Base-by-base conservation (phyloP, 2,329 filamentous ascomycete species). In the Phialemonium atrogriseum region DNA sequence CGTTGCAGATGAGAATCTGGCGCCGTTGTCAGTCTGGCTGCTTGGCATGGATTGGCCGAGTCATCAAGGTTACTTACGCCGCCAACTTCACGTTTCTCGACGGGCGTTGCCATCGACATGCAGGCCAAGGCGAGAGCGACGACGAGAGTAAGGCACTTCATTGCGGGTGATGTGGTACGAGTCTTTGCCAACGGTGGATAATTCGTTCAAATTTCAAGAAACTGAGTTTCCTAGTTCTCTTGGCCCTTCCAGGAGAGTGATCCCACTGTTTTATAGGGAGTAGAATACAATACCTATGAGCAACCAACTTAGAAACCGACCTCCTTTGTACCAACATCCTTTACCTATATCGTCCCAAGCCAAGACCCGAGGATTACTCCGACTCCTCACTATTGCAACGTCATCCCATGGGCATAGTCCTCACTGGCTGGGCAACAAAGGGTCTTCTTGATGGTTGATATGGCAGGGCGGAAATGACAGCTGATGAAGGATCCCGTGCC, bases 1-100 rank as follows among this genome's bases (percentile, higher is more conserved):
- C 68, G 17, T 57, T 66, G 55, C 69, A 73, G 32, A 70, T 51
- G 37, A 68, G 57, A 39, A 72, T 37, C 67, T 71, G 35, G 6
- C 24, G 12, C n/a, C 13, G 27, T 8, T 27, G 21, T 33, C 23
- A 28, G 27, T 15, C 14, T 18, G 24, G 15, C 9, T 18, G 14
- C 19, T 18, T 13, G 14, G 9, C 8, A 25, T n/a, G 13, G 3
- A 4, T 15, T 16, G 16, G 20, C 9, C 16, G 24, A 24, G 13
- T 12, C 10, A 30, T 23, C 24, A 29, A 22, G 11, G 15, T 9
- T 26, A 61, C 66, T 45, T 62, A 69, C 66, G 46, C 64, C 66
- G 34, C 65, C 66, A 6, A 65, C 15, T 20, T 60, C 51, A 31
- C 64, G 58, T 50, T 62, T 67, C 10, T 50, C 38, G 33, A 62